These are phyloP conservation scores for Vickermania ingenoplastis DNA, from an alignment of 208 protist genomes.

Conservation along the genomic window DNA sequence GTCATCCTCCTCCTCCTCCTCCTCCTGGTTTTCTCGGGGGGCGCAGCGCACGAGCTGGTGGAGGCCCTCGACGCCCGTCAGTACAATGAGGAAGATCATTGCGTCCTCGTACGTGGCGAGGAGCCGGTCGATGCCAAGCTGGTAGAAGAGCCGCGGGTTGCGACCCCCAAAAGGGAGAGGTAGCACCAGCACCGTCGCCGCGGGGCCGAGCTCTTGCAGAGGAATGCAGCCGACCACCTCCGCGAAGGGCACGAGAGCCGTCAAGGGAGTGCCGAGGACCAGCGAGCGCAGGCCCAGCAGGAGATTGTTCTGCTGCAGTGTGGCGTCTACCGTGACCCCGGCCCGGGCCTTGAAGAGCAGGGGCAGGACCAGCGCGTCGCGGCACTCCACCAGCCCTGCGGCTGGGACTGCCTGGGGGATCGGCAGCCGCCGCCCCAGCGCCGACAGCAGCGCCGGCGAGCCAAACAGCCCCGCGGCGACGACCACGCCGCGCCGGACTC, in stretches of 20 bases:
- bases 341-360: constrained; percentile 27
- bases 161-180: constrained; percentile 60
- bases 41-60: background rate
- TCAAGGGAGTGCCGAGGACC: constrained; percentile 31
- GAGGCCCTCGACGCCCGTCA: constrained; percentile 28
- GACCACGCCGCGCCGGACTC: constrained; percentile 31
- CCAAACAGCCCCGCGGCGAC: constrained; percentile 40
- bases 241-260: constrained; percentile 34
- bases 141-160: constrained; percentile 28
- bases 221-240: constrained; percentile 37
- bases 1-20: background rate
- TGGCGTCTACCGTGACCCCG: constrained; percentile 33
- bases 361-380: constrained; percentile 57
- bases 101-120: constrained; percentile 48
- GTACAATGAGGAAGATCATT: constrained; percentile 45
- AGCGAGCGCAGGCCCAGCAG: constrained; percentile 23
- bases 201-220: constrained; percentile 22
- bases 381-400: constrained; percentile 8
- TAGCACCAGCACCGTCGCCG: constrained; percentile 38
- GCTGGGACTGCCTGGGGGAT: background rate
- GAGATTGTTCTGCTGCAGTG: constrained; percentile 19
- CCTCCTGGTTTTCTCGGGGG: background rate
- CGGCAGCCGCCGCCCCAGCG: background rate
- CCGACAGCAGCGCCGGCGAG: constrained; percentile 33
- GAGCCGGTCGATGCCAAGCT: constrained; percentile 50